Evolutionary conservation across 805 yeast genomes (phyloP).

Genomic region (Kregervanrija pseudodelftensis): DNA sequence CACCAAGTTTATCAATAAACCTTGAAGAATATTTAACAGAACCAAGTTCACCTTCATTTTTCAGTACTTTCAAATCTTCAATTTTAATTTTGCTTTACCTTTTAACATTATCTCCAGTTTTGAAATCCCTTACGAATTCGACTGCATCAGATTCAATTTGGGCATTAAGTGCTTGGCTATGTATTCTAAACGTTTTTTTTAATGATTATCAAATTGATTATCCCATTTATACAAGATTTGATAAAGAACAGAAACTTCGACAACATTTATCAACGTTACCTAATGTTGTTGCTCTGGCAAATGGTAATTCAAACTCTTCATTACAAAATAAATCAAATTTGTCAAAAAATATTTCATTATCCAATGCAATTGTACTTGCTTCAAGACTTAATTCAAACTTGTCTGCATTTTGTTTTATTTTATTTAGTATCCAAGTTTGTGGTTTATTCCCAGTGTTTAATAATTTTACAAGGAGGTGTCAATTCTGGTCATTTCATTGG

Average conservation of each 20-base stretch:
- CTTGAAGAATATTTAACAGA: constrained; percentile 20
- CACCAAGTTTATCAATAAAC: constrained; percentile 5
- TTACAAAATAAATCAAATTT: constrained; percentile 38
- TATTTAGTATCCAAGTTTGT: constrained; percentile 63
- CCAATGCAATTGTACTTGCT: constrained; percentile 84
- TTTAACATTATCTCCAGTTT: constrained; percentile 79
- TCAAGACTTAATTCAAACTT: constrained; percentile 73
- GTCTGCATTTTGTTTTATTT: constrained; percentile 76
- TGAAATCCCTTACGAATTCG: constrained; percentile 79
- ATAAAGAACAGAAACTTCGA: constrained; percentile 8
- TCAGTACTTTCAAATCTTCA: constrained; percentile 51
- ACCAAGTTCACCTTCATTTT: constrained; percentile 22
- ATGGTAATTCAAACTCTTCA: neutral
- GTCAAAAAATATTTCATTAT: constrained; percentile 74
- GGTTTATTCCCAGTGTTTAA: constrained; percentile 70
- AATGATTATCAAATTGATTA: constrained; percentile 60
- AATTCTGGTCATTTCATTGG: constrained; percentile 26
- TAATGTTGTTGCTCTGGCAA: constrained; percentile 1
- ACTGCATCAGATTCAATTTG: constrained; percentile 93
- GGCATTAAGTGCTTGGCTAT: constrained; percentile 81
- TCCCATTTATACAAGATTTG: constrained; percentile 1
- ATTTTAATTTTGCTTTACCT: constrained; percentile 61
- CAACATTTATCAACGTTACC: neutral
- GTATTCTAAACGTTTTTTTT: constrained; percentile 56
- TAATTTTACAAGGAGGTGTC: constrained; percentile 44